Evolutionary conservation across 306 rosid species (phyloP).

Genomic region (Cajanus cajan): DNA sequence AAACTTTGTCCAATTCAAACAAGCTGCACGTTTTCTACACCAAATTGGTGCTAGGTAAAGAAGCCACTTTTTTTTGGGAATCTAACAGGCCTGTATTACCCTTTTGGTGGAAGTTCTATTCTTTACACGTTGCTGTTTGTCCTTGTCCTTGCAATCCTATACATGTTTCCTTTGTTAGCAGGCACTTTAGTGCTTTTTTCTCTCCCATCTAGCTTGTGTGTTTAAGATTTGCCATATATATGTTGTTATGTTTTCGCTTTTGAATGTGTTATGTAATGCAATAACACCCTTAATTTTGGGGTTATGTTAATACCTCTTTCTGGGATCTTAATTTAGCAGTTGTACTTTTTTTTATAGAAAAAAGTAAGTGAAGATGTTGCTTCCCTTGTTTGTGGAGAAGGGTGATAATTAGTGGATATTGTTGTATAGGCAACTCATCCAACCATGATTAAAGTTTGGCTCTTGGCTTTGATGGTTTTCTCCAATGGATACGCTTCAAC

Average conservation of each 20-base stretch:
- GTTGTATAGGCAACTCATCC: constrained; percentile 22
- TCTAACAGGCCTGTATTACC: constrained; percentile 9
- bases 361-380: constrained; percentile 1
- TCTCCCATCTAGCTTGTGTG: constrained; percentile 4
- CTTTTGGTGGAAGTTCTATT: neutral
- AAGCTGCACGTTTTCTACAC: neutral
- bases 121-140: neutral
- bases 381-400: constrained; percentile 30
- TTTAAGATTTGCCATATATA: neutral
- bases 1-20: constrained; percentile 1
- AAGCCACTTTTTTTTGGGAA: neutral
- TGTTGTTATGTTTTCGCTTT: constrained; percentile 7
- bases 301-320: neutral
- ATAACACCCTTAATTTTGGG: neutral
- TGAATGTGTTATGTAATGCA: neutral
- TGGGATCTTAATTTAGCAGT: neutral
- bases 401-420: constrained; percentile 22
- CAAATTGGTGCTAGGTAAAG: constrained; percentile 6
- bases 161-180: constrained; percentile 11
- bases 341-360: neutral
- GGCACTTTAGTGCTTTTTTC: constrained; percentile 4
- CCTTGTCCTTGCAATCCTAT: neutral
- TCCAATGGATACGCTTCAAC: constrained; percentile 44
- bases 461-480: constrained; percentile 45
- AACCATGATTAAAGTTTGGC: constrained; percentile 53